Percentiles rank a stretch among this genome's conserved stretches.
Conservation (phyloP, 2,329 filamentous ascomycete species). For the Tolypocladium capitatum region DNA sequence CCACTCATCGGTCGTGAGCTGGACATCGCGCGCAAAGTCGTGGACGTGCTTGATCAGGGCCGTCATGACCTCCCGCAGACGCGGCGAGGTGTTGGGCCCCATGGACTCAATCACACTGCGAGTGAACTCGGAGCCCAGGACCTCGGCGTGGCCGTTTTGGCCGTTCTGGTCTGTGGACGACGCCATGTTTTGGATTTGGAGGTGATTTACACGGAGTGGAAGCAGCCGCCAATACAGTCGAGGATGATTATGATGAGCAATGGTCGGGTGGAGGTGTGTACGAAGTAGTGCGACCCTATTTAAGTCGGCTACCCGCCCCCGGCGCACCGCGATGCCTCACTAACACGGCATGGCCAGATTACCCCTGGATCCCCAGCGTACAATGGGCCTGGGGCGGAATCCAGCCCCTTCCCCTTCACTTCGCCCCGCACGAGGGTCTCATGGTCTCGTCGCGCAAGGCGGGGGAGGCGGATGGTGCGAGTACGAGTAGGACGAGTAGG, state of each 20-base stretch:
- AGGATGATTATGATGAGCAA: not conserved
- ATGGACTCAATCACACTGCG: constrained; percentile 59
- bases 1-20: constrained; percentile 73
- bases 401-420: not conserved
- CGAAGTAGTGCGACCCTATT: not conserved
- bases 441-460: not conserved
- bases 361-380: not conserved
- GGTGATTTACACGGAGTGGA: not conserved
- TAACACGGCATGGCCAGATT: not conserved
- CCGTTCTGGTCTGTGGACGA: constrained; percentile 1
- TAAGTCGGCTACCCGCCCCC: not conserved
- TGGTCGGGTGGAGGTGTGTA: not conserved
- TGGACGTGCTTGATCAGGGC: constrained; percentile 63
- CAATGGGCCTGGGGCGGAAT: too few species aligned
- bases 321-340: not conserved
- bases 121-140: constrained; percentile 46
- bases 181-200: not conserved
- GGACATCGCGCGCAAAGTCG: constrained; percentile 67
- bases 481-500: too few species aligned
- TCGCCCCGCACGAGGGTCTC: not conserved
- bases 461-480: not conserved
- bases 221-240: not conserved
- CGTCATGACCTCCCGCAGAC: constrained; percentile 54
- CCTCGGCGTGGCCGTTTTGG: constrained; percentile 5
- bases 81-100: constrained; percentile 55